Evolutionary conservation across 371 early-diverging fungal species (phyloP), one percentile per base, ranked within the genome.

Genomic region (Rhizopus delemar): DNA sequence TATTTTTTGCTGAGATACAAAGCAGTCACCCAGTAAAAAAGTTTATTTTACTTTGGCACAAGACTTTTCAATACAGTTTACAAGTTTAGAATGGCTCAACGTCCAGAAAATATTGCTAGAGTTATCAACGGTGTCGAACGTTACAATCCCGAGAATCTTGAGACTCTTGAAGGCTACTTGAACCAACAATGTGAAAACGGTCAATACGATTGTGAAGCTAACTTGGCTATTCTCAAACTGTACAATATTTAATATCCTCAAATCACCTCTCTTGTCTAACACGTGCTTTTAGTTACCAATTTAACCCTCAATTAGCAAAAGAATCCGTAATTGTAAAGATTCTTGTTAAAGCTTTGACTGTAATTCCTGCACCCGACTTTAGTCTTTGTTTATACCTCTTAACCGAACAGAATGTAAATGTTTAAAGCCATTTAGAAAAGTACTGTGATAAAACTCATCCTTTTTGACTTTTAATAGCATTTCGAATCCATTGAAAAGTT

Each of bases 191-290:
- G 92, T 75, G 77, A 82, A 38, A 83, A 78, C 64, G 85, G 81
- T 74, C 83, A 87, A 69, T 90, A 90, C 69, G 95, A 95, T 78
- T 74, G 90, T 64, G 86, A 87, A 82, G 95, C 96, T 31, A 93
- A 93, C 77, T 82, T 94, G 54, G 94, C 94, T 46, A 82, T 94
- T 51, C 81, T 96, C 55, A 94, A 96, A 75, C 81, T 96, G 82
- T 95, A 81, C 73, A 77, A 36, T 54, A n/a, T 51, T 15, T 28
- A 35, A 35, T 6, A 8, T n/a, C 29, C 1, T 56, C 22, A 22
- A 22, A 22, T 1, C 22, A 22, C 22, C 22, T 22, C 22, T 22
- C 22, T 13, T 34, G 11, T 29, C 28, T 49, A 28, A 39, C 31
- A 36, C 3, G 12, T 60, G 51, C 36, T 22, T 16, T 32, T 65